Evolutionary conservation across 192 early-diverging fungal species (phyloP).

Genomic region (Polychytrium aggregatum): DNA sequence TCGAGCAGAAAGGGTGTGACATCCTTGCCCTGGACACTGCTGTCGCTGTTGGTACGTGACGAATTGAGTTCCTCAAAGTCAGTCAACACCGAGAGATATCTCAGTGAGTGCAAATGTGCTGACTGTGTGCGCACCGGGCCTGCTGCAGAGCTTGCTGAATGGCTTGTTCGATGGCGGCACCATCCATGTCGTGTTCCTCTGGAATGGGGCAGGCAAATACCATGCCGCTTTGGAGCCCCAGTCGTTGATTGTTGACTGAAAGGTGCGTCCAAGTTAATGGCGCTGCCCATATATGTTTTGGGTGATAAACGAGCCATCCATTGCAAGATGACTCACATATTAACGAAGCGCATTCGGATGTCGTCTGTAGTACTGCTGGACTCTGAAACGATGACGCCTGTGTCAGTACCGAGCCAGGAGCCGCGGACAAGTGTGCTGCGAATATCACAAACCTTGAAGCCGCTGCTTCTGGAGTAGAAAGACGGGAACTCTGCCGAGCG

Average conservation of each 20-base stretch:
- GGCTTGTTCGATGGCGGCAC: constrained; percentile 47
- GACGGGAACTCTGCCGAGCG: constrained; percentile 72
- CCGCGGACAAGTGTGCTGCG: no score
- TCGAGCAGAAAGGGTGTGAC: constrained; percentile 89
- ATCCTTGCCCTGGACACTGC: constrained; percentile 71
- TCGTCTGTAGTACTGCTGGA: no score
- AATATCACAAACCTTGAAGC: constrained; percentile 39
- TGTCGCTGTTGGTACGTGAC: constrained; percentile 16
- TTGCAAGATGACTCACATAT: constrained; percentile 45
- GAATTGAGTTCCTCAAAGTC: no score
- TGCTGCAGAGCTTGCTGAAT: constrained; percentile 64
- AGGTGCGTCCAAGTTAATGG: background rate
- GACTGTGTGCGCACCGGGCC: constrained; percentile 46
- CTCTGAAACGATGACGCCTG: constrained; percentile 28
- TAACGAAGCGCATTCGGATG: constrained; percentile 38
- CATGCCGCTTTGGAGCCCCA: constrained; percentile 65
- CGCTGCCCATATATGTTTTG: background rate
- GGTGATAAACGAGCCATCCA: no score
- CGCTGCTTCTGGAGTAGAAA: constrained; percentile 75
- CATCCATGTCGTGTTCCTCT: constrained; percentile 40
- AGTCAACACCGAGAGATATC: no score
- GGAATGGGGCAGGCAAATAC: constrained; percentile 90
- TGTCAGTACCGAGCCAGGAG: no score
- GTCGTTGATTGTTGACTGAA: constrained; percentile 35
- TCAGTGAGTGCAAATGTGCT: background rate